These are phyloP conservation scores for Tolypocladium album DNA, from an alignment of 2,329 filamentous ascomycete species.

Conservation along the genomic window DNA sequence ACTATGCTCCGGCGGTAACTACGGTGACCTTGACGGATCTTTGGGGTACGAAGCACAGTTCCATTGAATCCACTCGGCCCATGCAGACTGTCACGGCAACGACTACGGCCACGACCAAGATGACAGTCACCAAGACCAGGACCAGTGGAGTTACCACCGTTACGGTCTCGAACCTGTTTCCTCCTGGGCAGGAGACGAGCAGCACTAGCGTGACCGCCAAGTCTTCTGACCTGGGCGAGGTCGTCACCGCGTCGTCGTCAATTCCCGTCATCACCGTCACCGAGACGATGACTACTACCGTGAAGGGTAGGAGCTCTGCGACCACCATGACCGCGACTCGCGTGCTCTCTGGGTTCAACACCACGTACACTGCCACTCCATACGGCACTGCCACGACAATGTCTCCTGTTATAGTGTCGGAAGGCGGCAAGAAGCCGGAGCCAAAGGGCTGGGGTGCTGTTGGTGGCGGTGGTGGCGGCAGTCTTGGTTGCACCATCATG, in stretches of 20 bases:
- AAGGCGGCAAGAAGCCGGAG: constrained; percentile 19
- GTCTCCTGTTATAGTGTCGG: constrained; percentile 19
- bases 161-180: constrained; percentile 11
- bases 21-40: constrained; percentile 21
- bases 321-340: constrained; percentile 22
- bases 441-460: constrained; percentile 15
- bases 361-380: constrained; percentile 11
- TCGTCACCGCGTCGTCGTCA: constrained; percentile 5
- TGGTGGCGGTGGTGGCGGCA: constrained; percentile 17
- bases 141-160: constrained; percentile 17
- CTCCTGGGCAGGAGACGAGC: neutral
- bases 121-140: constrained; percentile 14
- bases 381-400: constrained; percentile 13
- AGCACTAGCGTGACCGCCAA: neutral
- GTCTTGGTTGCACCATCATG: constrained; percentile 24
- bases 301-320: constrained; percentile 14
- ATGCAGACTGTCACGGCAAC: neutral
- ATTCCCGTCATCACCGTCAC: constrained; percentile 9
- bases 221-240: constrained; percentile 13
- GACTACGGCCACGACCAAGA: constrained; percentile 2
- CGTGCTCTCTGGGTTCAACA: constrained; percentile 16
- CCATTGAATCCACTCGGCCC: neutral
- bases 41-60: constrained; percentile 8
- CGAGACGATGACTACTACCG: constrained; percentile 19
- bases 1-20: constrained; percentile 2